Conservation (phyloP, 257 asterid genomes). For the Solanum ossicruentum region DNA sequence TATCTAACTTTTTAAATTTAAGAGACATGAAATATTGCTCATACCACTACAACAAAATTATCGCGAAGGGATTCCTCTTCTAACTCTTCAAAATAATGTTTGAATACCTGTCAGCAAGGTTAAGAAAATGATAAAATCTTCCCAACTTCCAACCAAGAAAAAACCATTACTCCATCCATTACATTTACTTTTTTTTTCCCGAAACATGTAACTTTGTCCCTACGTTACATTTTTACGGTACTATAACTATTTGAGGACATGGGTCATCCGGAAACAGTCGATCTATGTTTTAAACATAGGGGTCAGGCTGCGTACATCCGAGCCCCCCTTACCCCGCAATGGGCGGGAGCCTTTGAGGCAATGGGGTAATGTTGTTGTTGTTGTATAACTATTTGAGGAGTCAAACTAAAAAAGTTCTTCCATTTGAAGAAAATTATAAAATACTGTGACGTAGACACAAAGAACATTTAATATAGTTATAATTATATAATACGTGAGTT, state of each 20-base stretch:
- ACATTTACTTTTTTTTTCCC: too few relatives aligned
- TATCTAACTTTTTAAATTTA: not conserved
- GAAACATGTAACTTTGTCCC: not conserved
- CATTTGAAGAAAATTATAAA: not conserved
- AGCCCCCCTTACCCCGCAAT: too few relatives aligned
- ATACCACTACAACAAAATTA: conserved; percentile 99
- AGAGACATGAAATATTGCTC: conserved; percentile 6
- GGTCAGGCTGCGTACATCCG: too few relatives aligned
- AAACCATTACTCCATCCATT: not conserved
- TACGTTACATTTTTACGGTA: not conserved
- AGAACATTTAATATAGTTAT: not conserved
- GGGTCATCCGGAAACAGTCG: too few relatives aligned
- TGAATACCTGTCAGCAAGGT: conserved; percentile 62
- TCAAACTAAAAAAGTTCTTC: not conserved
- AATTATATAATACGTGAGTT: not conserved
- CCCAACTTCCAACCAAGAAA: not conserved
- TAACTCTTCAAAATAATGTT: conserved; percentile 94
- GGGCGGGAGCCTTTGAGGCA: too few relatives aligned
- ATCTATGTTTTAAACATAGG: too few relatives aligned
- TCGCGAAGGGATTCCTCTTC: conserved; percentile 98
- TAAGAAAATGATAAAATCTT: not conserved
- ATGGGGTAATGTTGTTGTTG: too few relatives aligned
- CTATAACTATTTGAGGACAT: not conserved
- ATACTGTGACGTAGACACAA: not conserved
- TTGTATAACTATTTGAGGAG: not conserved